Base-by-base conservation (phyloP, 106 monocot genomes). In the Acorus calamus region DNA sequence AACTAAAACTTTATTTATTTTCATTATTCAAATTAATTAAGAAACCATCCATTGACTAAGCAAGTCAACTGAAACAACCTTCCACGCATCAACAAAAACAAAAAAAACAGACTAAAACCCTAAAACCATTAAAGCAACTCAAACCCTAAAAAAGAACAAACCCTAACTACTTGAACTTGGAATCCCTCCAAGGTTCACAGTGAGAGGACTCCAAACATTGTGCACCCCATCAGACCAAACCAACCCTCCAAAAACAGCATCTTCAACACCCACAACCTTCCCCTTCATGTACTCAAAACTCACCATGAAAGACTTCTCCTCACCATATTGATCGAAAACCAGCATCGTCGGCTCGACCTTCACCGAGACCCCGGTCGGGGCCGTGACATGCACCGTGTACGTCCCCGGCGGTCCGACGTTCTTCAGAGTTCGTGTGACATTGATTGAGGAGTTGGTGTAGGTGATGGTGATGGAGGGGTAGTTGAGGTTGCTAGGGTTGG, bases 331-430 rank as follows among this genome's bases (percentile, higher is more conserved):
- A 0, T 45, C 53, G 28, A 86, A 90, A 11, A 52, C 49, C 11
- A 90, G 78, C 2, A 42, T 48, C 3, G 7, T 7, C 8, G 90
- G 90, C 46, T 76, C 51, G 50, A 90, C 83, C 0, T 51, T 47
- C 7, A 86, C 76, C 0, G 53, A 53, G 7, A 83, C 53, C 2
- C 79, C 78, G 3, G n/a, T 28, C 0, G 86, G 90, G 3, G 68
- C 7, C 8, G 10, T 7, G 2, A 83, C 56, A 3, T 44, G 53
- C 14, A 53, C 90, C 4, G 6, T 68, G 65, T 90, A 90, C 9
- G 59, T 78, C 9, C 73, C 83, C 3, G 90, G 80, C 1, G 41
- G 4, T 4, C 83, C 90, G 0, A 90, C 90, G 55, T 86, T 86
- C 83, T 76, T 90, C 53, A 90, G 4, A 0, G 52, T 80, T 8